phyloP scores from a whole-genome alignment of 371 early-diverging fungal genomes.

The Apophysomyces variabilis region DNA sequence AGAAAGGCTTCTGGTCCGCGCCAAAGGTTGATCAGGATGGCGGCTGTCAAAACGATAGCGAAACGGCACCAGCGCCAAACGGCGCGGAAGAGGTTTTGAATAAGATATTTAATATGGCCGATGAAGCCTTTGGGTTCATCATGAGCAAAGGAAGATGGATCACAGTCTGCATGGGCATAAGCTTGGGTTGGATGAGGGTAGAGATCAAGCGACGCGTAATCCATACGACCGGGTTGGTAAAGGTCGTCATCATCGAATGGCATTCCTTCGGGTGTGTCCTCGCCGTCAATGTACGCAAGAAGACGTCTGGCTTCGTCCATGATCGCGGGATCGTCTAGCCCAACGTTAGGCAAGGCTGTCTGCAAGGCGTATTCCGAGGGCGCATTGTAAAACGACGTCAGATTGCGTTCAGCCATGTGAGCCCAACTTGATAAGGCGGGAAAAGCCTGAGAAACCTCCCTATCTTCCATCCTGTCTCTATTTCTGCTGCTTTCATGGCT shows the following conservation, averaged over 20 bases:
- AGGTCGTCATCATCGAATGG: conserved; percentile 11
- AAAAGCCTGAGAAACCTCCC: conserved; percentile 5
- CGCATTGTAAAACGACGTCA: conserved; percentile 28
- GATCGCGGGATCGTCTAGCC: conserved; percentile 13
- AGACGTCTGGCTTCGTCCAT: conserved; percentile 20
- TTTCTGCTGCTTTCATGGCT: conserved; percentile 14
- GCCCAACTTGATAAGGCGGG: conserved; percentile 14
- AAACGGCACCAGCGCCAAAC: conserved; percentile 64
- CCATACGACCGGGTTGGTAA: not conserved
- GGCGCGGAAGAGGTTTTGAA: conserved; percentile 35
- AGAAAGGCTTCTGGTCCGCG: conserved; percentile 59
- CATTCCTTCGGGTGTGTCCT: conserved; percentile 8
- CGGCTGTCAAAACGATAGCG: conserved; percentile 51
- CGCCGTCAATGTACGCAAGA: conserved; percentile 7
- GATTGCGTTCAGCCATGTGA: conserved; percentile 22
- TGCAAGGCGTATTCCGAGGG: conserved; percentile 25
- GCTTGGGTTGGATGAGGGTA: conserved; percentile 14
- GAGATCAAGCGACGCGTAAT: conserved; percentile 17
- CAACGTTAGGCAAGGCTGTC: conserved; percentile 14
- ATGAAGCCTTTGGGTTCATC: conserved; percentile 13
- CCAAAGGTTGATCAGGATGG: conserved; percentile 59
- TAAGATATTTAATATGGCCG: conserved; percentile 18
- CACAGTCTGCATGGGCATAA: not conserved
- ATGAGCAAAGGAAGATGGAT: not conserved
- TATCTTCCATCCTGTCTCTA: conserved; percentile 16